Conservation (phyloP, 352 stramenopile genomes). For the Pythium apleroticum region DNA sequence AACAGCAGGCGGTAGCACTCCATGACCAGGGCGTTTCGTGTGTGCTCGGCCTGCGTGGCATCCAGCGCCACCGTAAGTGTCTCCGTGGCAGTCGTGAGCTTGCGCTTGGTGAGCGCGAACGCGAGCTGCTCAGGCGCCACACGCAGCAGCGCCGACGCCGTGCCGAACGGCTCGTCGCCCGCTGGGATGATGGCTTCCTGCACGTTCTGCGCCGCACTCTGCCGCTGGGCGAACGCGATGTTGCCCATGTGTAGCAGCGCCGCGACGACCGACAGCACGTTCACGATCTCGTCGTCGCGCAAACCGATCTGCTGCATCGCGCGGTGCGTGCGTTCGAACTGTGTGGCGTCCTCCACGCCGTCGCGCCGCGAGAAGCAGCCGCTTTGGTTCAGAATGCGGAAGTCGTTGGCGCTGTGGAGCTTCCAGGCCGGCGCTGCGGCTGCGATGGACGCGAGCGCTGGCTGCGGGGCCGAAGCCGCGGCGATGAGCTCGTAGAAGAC, state of each 20-base stretch:
- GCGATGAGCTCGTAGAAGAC: constrained; percentile 87
- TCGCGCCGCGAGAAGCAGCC: constrained; percentile 66
- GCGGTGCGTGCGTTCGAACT: constrained; percentile 57
- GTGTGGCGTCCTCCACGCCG: constrained; percentile 57
- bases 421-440: constrained; percentile 36
- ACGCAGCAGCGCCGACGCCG: constrained; percentile 54
- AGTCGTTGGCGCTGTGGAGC: constrained; percentile 39
- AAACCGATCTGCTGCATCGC: constrained; percentile 86
- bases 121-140: constrained; percentile 55
- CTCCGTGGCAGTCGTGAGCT: constrained; percentile 67
- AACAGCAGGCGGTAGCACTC: constrained; percentile 92
- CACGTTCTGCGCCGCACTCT: constrained; percentile 12
- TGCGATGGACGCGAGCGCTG: background rate
- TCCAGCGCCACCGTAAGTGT: constrained; percentile 71
- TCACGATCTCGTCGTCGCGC: constrained; percentile 47
- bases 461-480: constrained; percentile 19
- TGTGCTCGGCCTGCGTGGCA: constrained; percentile 65
- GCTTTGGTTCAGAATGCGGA: constrained; percentile 73
- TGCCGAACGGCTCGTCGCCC: constrained; percentile 34
- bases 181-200: constrained; percentile 14
- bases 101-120: constrained; percentile 61
- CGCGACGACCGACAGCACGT: constrained; percentile 74
- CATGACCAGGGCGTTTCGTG: constrained; percentile 90
- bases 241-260: constrained; percentile 90
- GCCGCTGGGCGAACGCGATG: constrained; percentile 49